A percentile compares a stretch with the other conserved stretches of the same genome.
phyloP scores from a whole-genome alignment of 768 basidiomycete genomes.

The Boletus fagicola region DNA sequence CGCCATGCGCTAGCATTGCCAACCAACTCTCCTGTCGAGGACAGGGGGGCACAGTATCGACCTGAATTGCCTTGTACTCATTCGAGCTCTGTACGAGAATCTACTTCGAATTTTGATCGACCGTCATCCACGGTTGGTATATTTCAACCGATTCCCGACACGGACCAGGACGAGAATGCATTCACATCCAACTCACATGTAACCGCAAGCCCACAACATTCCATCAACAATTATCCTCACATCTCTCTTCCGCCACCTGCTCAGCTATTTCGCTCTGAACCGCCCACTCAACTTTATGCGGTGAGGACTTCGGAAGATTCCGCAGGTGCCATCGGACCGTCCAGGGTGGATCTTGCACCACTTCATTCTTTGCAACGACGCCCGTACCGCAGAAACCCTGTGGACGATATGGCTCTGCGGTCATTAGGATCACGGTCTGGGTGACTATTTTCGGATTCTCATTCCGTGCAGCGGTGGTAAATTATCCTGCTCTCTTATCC shows the following conservation, averaged over 20 bases:
- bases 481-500: constrained; percentile 18
- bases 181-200: constrained; percentile 13
- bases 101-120: constrained; percentile 18
- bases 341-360: constrained; percentile 51
- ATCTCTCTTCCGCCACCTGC: constrained; percentile 35
- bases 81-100: constrained; percentile 19
- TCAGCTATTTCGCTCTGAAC: constrained; percentile 29
- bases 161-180: constrained; percentile 7
- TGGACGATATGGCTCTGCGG: constrained; percentile 62
- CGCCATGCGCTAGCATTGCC: constrained; percentile 4
- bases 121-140: constrained; percentile 18
- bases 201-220: not conserved
- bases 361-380: constrained; percentile 55
- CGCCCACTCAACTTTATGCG: constrained; percentile 30
- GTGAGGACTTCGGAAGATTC: constrained; percentile 26
- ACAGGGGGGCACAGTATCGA: constrained; percentile 15
- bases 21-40: constrained; percentile 6
- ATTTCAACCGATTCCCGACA: constrained; percentile 10
- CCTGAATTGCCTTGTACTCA: constrained; percentile 17
- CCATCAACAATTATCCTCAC: constrained; percentile 17
- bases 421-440: constrained; percentile 40
- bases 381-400: constrained; percentile 57
- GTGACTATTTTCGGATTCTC: constrained; percentile 32
- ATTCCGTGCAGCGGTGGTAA: constrained; percentile 22
- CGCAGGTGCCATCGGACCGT: constrained; percentile 19